These are phyloP conservation scores for Omphalotus guepiniiformis DNA, from an alignment of 768 basidiomycete genomes.

Conservation along the genomic window DNA sequence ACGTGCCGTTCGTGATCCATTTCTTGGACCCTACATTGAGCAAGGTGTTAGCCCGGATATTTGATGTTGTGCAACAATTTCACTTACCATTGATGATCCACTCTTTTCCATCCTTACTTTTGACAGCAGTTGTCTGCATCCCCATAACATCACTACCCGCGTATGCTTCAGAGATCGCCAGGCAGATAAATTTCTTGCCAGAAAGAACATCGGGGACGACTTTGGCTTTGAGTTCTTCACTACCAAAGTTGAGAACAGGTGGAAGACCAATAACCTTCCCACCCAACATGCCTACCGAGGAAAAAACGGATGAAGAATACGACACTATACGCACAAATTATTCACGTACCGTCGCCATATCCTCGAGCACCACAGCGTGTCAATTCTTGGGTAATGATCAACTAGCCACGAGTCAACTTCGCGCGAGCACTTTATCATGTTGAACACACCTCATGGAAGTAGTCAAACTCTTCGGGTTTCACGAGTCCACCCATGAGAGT, in stretches of 20 bases:
- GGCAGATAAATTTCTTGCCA: constrained; percentile 73
- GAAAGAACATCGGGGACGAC: constrained; percentile 63
- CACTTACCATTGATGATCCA: constrained; percentile 74
- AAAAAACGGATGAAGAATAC: neutral
- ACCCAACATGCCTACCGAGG: constrained; percentile 45
- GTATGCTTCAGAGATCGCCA: constrained; percentile 88
- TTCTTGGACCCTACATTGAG: constrained; percentile 54
- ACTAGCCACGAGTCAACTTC: constrained; percentile 28
- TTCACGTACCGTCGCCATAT: constrained; percentile 65
- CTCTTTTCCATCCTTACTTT: constrained; percentile 74
- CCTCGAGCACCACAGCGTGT: constrained; percentile 66
- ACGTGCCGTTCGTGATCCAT: constrained; percentile 79
- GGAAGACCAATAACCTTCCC: constrained; percentile 84
- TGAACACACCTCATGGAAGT: constrained; percentile 69
- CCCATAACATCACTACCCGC: constrained; percentile 82
- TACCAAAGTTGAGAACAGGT: constrained; percentile 81
- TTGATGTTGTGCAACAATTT: constrained; percentile 6
- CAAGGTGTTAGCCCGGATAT: constrained; percentile 7
- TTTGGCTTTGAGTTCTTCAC: constrained; percentile 47
- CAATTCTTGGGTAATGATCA: constrained; percentile 79
- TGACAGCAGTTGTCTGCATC: constrained; percentile 66
- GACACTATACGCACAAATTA: neutral
- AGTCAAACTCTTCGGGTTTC: constrained; percentile 84
- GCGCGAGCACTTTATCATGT: neutral
- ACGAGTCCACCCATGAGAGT: constrained; percentile 77